Percentiles rank a stretch among this genome's conserved stretches.
These are phyloP conservation scores for Elongisporangium anandrum DNA, from an alignment of 352 stramenopile species.

Conservation along the genomic window DNA sequence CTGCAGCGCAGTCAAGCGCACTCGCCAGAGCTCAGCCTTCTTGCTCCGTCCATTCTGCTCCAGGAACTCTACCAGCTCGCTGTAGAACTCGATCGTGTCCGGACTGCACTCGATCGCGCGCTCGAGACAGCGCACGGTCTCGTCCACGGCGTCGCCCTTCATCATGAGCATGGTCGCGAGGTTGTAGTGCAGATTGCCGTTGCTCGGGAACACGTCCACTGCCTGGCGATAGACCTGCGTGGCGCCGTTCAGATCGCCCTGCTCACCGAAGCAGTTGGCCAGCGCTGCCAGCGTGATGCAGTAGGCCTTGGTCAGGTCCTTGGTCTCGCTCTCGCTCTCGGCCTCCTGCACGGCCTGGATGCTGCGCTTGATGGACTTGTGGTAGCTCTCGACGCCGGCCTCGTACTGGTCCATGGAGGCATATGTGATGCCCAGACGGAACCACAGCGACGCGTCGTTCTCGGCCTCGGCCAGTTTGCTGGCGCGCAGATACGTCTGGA, in stretches of 20 bases:
- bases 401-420: constrained; percentile 29
- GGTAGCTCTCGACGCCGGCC: constrained; percentile 28
- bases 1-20: constrained; percentile 3
- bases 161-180: constrained; percentile 65
- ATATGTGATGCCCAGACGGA: constrained; percentile 36
- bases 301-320: constrained; percentile 36
- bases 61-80: constrained; percentile 42
- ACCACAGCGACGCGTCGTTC: constrained; percentile 48
- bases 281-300: constrained; percentile 47
- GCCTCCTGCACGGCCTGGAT: constrained; percentile 13
- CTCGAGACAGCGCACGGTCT: constrained; percentile 30
- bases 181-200: constrained; percentile 67
- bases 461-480: constrained; percentile 20
- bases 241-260: constrained; percentile 45
- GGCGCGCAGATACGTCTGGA: constrained; percentile 33
- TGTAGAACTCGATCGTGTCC: constrained; percentile 40
- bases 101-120: constrained; percentile 33
- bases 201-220: constrained; percentile 22
- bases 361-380: constrained; percentile 25
- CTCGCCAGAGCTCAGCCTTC: constrained; percentile 14
- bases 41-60: constrained; percentile 18
- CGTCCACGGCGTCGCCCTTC: constrained; percentile 15
- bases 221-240: constrained; percentile 45
- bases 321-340: constrained; percentile 6
- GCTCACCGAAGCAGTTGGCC: constrained; percentile 45